These are phyloP conservation scores for Aspergillus fructus DNA, from an alignment of 2,329 filamentous ascomycete genomes.

Conservation along the genomic window DNA sequence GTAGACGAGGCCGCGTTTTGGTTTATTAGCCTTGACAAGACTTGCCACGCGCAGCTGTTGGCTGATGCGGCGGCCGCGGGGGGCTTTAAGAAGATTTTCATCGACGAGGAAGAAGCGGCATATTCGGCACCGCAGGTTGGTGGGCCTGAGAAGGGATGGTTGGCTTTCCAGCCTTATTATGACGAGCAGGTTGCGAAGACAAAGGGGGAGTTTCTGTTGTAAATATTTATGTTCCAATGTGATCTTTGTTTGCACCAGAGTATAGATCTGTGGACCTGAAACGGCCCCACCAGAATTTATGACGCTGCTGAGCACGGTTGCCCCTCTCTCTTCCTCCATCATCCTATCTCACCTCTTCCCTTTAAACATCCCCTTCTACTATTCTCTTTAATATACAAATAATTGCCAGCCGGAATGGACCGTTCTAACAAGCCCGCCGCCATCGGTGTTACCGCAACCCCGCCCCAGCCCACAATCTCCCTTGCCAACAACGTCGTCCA, in stretches of 20 bases:
- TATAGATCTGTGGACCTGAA: not conserved
- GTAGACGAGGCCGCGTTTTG: constrained; percentile 74
- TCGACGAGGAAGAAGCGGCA: constrained; percentile 55
- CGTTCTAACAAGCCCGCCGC: constrained; percentile 80
- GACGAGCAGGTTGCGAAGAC: constrained; percentile 14
- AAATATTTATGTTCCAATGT: not conserved
- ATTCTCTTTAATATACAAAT: not conserved
- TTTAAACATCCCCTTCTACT: not conserved
- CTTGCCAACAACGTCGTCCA: constrained; percentile 71
- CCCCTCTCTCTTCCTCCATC: not conserved
- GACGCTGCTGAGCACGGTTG: not conserved
- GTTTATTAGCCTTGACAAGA: constrained; percentile 67
- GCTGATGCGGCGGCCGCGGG: constrained; percentile 64
- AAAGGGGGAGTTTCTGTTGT: constrained; percentile 8
- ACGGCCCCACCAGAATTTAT: constrained; percentile 1
- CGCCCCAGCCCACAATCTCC: constrained; percentile 74
- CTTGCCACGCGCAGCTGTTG: constrained; percentile 66
- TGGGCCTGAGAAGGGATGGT: constrained; percentile 13
- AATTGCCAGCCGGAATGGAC: constrained; percentile 57
- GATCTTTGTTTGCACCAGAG: not conserved
- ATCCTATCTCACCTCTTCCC: not conserved
- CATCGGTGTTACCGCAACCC: constrained; percentile 70
- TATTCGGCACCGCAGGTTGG: constrained; percentile 11
- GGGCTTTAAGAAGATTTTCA: constrained; percentile 51
- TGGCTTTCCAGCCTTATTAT: constrained; percentile 17